Evolutionary conservation across 164 flowering plant species (phyloP).

Genomic region (Cinnamomum micranthum): DNA sequence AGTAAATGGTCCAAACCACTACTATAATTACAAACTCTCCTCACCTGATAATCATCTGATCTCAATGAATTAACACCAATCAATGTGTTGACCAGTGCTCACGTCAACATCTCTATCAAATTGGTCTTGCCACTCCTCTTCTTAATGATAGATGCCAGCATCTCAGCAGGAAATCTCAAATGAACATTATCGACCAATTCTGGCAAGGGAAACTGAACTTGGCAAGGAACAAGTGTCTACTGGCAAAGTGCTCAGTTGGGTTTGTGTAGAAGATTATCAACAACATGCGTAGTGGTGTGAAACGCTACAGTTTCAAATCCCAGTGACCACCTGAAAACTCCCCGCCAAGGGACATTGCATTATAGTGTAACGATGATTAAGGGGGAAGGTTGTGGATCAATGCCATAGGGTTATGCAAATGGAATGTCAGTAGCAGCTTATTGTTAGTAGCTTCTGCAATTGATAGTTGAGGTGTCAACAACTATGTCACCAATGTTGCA

Average conservation of each 20-base stretch:
- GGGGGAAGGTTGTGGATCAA: conserved; percentile 71
- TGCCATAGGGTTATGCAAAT: conserved; percentile 62
- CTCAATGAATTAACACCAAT: background rate
- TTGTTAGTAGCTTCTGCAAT: conserved; percentile 34
- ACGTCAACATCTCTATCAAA: background rate
- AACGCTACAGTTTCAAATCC: conserved; percentile 58
- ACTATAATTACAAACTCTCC: background rate
- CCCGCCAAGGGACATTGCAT: conserved; percentile 24
- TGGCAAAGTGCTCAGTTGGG: conserved; percentile 73
- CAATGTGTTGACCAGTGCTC: background rate
- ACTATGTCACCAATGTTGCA: conserved; percentile 57
- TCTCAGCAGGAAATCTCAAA: background rate
- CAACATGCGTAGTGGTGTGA: conserved; percentile 43
- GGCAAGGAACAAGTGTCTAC: conserved; percentile 41
- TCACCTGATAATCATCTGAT: background rate
- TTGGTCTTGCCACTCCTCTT: background rate
- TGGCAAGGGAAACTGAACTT: conserved; percentile 63
- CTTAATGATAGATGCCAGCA: background rate
- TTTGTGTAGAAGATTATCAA: conserved; percentile 70
- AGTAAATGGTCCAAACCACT: background rate
- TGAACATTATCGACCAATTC: conserved; percentile 55
- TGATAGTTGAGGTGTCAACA: conserved; percentile 66
- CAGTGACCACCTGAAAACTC: conserved; percentile 51
- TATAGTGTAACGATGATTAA: conserved; percentile 48
- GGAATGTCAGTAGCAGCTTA: conserved; percentile 48